Evolutionary conservation across 257 asterid species (phyloP).

Genomic region (Ajuga chamaepitys): DNA sequence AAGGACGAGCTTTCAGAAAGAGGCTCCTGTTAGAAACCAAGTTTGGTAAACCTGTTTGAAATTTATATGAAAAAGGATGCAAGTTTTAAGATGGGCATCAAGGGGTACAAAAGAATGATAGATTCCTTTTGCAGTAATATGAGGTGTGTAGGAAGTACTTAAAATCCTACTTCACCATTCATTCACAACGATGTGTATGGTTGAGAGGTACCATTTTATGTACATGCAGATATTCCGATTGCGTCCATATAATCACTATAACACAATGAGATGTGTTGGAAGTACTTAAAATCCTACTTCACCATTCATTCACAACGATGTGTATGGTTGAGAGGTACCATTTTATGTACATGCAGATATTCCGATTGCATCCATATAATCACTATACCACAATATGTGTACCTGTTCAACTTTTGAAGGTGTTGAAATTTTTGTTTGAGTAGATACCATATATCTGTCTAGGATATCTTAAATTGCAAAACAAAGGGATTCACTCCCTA

Average conservation of each 20-base stretch:
- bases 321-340: neutral
- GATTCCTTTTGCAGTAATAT: neutral
- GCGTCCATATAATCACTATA: neutral
- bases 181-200: neutral
- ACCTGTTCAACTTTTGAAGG: neutral
- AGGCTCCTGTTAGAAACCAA: too few relatives aligned
- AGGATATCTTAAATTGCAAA: neutral
- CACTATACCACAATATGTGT: neutral
- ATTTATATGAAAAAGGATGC: neutral
- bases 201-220: neutral
- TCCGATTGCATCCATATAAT: neutral
- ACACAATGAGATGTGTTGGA: constrained; percentile 1
- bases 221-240: neutral
- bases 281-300: neutral
- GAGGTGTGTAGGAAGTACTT: neutral
- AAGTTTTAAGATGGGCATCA: neutral
- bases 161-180: neutral
- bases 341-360: neutral
- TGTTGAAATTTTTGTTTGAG: neutral
- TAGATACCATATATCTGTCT: neutral
- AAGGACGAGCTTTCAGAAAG: too few relatives aligned
- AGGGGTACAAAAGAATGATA: neutral
- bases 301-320: neutral
- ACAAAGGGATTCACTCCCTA: neutral
- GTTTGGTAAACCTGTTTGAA: neutral